These are phyloP conservation scores for Aspergillus aculeatinus DNA, from an alignment of 2,329 filamentous ascomycete genomes.

Conservation along the genomic window DNA sequence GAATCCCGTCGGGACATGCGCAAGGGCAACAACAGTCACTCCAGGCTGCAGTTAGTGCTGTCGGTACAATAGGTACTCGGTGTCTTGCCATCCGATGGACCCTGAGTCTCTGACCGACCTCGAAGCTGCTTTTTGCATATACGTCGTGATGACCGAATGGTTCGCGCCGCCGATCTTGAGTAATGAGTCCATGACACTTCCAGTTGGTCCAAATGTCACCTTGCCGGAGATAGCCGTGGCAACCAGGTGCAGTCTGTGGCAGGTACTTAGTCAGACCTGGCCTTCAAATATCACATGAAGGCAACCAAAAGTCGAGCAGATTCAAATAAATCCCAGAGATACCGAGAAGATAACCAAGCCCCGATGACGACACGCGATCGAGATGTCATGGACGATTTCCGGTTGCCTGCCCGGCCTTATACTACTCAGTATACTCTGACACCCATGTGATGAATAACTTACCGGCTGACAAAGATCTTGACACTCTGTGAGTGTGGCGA, in stretches of 20 bases:
- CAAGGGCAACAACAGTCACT: background rate
- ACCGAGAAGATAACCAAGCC: background rate
- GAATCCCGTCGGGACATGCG: conserved; percentile 3
- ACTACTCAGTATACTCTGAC: background rate
- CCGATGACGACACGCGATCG: background rate
- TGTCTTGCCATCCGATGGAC: background rate
- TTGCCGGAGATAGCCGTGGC: background rate
- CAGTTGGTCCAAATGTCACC: background rate
- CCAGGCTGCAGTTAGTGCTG: no score
- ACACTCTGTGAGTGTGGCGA: background rate
- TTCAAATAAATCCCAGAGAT: background rate
- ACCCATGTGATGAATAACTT: background rate
- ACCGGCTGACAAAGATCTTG: no score
- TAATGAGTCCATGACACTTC: background rate
- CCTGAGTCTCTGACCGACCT: background rate
- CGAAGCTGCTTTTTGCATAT: background rate
- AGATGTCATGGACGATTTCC: background rate
- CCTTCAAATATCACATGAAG: background rate
- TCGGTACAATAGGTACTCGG: no score
- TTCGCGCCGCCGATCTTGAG: background rate
- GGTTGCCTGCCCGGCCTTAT: background rate
- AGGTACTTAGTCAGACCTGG: background rate
- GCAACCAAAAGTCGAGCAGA: background rate
- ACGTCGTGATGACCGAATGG: background rate
- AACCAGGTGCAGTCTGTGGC: background rate